Conservation (phyloP, 768 basidiomycete species). For the Roridomyces roridus region DNA sequence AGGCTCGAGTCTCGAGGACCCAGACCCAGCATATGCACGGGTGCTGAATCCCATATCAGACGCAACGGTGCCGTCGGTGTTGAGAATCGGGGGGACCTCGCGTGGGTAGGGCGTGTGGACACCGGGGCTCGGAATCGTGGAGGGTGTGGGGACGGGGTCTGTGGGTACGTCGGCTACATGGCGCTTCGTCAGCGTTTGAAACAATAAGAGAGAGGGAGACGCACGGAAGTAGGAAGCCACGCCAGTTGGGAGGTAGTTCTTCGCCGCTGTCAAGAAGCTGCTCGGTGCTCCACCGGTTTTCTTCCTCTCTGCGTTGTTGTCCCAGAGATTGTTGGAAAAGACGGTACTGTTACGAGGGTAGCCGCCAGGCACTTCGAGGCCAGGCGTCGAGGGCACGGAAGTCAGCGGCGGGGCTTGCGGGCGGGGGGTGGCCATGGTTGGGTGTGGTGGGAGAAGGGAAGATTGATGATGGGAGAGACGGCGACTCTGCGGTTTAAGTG, state of each 20-base stretch:
- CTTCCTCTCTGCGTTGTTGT: background rate
- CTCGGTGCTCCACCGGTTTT: too few relatives aligned
- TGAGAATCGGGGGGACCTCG: background rate
- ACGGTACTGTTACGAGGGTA: constrained; percentile 21
- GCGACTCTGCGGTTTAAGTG: too few relatives aligned
- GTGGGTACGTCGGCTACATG: background rate
- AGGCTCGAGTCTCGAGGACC: background rate
- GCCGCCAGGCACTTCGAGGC: constrained; percentile 12
- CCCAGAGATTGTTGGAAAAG: constrained; percentile 17
- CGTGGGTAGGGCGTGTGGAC: background rate
- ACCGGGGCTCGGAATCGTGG: background rate
- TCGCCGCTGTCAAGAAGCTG: background rate
- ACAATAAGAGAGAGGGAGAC: background rate
- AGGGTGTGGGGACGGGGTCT: background rate
- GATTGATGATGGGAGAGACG: background rate
- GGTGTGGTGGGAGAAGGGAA: background rate
- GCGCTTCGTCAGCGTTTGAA: background rate
- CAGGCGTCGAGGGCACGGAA: constrained; percentile 12
- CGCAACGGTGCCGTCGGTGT: constrained; percentile 3
- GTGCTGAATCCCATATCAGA: constrained; percentile 11
- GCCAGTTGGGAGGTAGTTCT: background rate
- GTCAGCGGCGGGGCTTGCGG: constrained; percentile 14
- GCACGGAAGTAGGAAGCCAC: constrained; percentile 16
- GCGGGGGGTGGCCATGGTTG: constrained; percentile 2
- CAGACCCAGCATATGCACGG: constrained; percentile 9